These are phyloP conservation scores for Phaeosphaeria sp. DNA, from an alignment of 2,329 filamentous ascomycete species.

Conservation along the genomic window DNA sequence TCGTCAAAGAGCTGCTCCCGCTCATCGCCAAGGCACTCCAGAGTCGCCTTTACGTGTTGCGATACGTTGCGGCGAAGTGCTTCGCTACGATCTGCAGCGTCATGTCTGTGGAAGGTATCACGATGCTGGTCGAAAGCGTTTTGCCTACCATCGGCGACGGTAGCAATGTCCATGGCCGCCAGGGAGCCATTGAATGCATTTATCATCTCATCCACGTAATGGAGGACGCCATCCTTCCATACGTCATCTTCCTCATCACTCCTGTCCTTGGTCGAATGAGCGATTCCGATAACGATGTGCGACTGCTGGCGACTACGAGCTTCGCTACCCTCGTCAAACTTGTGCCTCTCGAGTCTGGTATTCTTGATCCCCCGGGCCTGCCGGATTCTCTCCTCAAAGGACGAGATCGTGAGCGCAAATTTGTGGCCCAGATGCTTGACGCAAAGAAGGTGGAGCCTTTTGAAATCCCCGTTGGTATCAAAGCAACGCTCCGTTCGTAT, in stretches of 20 bases:
- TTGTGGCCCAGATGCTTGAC: conserved; percentile 95
- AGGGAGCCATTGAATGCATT: conserved; percentile 92
- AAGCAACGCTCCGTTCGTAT: conserved; percentile 93
- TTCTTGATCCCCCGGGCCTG: conserved; percentile 92
- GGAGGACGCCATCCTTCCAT: conserved; percentile 94
- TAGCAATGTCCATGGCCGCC: conserved; percentile 83
- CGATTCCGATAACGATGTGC: conserved; percentile 94
- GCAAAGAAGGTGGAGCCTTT: conserved; percentile 97
- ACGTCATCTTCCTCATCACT: conserved; percentile 98
- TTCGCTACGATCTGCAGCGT: conserved; percentile 97
- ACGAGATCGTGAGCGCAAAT: conserved; percentile 91
- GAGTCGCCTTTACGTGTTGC: conserved; percentile 86
- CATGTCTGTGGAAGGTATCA: conserved; percentile 94
- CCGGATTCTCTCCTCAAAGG: conserved; percentile 88
- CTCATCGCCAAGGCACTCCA: conserved; percentile 86
- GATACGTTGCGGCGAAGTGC: conserved; percentile 97
- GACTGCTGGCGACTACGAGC: conserved; percentile 91
- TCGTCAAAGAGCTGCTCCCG: conserved; percentile 83
- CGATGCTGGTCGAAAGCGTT: conserved; percentile 90
- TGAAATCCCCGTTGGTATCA: conserved; percentile 92
- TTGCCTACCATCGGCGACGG: conserved; percentile 91
- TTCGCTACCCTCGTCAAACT: conserved; percentile 97
- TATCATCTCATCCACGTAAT: conserved; percentile 98
- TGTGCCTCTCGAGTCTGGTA: conserved; percentile 94
- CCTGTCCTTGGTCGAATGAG: conserved; percentile 98